Evolutionary conservation across 2,329 filamentous ascomycete species (phyloP).

Genomic region (Alternaria conjuncta): DNA sequence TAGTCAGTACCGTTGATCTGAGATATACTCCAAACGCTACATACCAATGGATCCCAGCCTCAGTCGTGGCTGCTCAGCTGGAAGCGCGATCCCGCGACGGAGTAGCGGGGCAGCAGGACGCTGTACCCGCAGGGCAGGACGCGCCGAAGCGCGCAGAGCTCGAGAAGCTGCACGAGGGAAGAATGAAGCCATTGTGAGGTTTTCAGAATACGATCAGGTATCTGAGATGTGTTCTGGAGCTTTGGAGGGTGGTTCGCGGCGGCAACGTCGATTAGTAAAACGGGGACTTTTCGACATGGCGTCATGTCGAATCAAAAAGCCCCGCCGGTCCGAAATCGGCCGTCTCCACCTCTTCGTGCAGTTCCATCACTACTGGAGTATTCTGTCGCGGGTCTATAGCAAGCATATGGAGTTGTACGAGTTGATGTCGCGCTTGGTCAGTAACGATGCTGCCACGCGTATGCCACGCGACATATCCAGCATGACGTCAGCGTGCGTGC

Average conservation of each 20-base stretch:
- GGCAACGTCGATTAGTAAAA: constrained; percentile 2
- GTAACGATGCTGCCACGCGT: background rate
- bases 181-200: constrained; percentile 42
- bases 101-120: constrained; percentile 39
- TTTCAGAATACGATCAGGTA: background rate
- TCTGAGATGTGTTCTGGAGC: constrained; percentile 4
- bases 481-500: constrained; percentile 4
- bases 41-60: constrained; percentile 52
- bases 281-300: constrained; percentile 13
- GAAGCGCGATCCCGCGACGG: constrained; percentile 47
- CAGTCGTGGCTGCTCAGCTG: constrained; percentile 51
- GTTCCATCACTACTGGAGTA: background rate
- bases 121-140: constrained; percentile 33
- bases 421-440: background rate
- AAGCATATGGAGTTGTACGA: background rate
- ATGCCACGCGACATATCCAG: background rate
- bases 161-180: constrained; percentile 45
- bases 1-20: background rate
- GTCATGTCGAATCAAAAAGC: constrained; percentile 13
- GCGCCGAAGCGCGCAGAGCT: constrained; percentile 37
- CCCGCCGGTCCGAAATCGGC: constrained; percentile 12
- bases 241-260: background rate
- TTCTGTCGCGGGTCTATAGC: background rate
- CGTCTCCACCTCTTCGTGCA: background rate
- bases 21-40: background rate